These are phyloP conservation scores for Cucurbita maxima DNA, from an alignment of 306 rosid genomes.

Conservation along the genomic window DNA sequence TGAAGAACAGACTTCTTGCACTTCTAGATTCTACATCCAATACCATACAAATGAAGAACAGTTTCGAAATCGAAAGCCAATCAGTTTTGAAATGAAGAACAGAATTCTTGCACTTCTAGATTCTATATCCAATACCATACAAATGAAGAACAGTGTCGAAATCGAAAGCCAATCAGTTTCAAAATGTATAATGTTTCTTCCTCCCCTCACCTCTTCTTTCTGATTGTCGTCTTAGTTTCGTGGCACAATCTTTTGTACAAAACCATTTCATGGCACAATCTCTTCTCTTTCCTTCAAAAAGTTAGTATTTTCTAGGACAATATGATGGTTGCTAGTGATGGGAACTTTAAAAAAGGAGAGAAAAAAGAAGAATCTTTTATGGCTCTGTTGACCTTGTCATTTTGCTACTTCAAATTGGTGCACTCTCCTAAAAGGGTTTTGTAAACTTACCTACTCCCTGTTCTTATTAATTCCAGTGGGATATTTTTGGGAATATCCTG, in stretches of 20 bases:
- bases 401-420: not conserved
- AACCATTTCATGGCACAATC: not conserved
- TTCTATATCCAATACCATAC: not conserved
- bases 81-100: not conserved
- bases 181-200: not conserved
- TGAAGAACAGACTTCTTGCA: not conserved
- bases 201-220: not conserved
- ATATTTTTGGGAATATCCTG: not conserved
- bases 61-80: too few relatives aligned
- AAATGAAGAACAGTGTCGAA: not conserved
- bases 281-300: not conserved
- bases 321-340: slow-evolving; percentile 1
- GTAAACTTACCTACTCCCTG: not conserved
- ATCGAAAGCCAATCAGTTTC: not conserved
- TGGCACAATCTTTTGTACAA: not conserved
- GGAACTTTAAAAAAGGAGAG: slow-evolving; percentile 3
- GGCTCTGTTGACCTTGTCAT: not conserved
- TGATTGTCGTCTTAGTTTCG: not conserved
- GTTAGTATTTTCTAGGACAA: not conserved
- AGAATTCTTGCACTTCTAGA: not conserved
- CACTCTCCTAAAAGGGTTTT: not conserved
- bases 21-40: not conserved
- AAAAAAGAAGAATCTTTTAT: slow-evolving; percentile 1
- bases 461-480: not conserved
- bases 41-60: not conserved